A percentile compares a stretch with the other conserved stretches of the same genome.
Evolutionary conservation across 495 filamentous ascomycete species (phyloP).

Genomic region (Annulohypoxylon maeteangense): DNA sequence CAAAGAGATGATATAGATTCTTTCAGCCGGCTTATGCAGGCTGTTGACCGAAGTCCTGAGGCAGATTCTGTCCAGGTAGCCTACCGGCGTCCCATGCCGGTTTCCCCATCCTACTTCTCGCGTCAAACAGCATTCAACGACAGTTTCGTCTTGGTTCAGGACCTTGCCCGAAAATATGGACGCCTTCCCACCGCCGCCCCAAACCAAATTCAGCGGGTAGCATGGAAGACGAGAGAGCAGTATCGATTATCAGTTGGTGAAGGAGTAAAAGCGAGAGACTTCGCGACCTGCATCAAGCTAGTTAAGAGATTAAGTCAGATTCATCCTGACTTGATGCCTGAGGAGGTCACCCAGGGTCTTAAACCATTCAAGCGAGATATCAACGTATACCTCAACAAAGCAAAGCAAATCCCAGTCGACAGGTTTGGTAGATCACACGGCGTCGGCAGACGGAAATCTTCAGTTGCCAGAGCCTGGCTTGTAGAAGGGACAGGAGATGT

Average conservation of each 20-base stretch:
- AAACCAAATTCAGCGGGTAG: slow-evolving; percentile 75
- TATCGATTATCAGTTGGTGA: slow-evolving; percentile 81
- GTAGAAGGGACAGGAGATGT: slow-evolving; percentile 94
- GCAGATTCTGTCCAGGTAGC: not conserved
- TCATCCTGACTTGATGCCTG: slow-evolving; percentile 79
- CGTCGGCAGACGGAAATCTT: slow-evolving; percentile 85
- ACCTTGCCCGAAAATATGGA: slow-evolving; percentile 74
- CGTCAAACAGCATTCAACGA: slow-evolving; percentile 87
- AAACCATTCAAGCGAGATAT: slow-evolving; percentile 76
- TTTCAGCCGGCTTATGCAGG: slow-evolving; percentile 26
- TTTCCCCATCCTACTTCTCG: slow-evolving; percentile 93
- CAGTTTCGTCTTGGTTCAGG: slow-evolving; percentile 76
- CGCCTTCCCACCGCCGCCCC: slow-evolving; percentile 73
- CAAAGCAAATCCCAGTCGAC: slow-evolving; percentile 70
- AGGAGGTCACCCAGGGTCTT: slow-evolving; percentile 71
- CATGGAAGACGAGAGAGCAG: slow-evolving; percentile 84
- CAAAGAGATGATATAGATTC: slow-evolving; percentile 1
- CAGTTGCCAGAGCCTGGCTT: slow-evolving; percentile 81
- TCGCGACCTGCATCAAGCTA: slow-evolving; percentile 76
- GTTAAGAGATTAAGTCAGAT: slow-evolving; percentile 87
- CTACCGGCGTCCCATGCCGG: slow-evolving; percentile 77
- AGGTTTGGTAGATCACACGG: slow-evolving; percentile 78
- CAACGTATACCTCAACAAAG: slow-evolving; percentile 71
- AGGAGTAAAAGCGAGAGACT: slow-evolving; percentile 79
- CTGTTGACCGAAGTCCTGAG: slow-evolving; percentile 23